Conservation (phyloP, 495 filamentous ascomycete genomes). For the Chaetomium tenue region DNA sequence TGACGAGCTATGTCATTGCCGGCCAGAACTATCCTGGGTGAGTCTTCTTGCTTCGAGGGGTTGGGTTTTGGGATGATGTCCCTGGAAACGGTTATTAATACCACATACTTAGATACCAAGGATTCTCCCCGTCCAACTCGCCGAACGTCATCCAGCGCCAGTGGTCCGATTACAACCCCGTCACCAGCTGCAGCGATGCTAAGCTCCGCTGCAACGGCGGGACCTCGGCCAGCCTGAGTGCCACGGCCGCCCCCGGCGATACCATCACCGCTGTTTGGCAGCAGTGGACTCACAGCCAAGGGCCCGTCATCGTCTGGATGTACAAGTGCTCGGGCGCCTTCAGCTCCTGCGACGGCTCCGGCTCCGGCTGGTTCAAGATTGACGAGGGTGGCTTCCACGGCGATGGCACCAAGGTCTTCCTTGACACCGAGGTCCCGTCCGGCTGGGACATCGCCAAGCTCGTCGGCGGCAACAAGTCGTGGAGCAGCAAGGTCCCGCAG, state of each 20-base stretch:
- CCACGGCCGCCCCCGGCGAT: constrained; percentile 48
- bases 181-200: constrained; percentile 39
- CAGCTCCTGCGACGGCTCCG: constrained; percentile 47
- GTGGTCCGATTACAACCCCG: constrained; percentile 56
- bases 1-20: constrained; percentile 56
- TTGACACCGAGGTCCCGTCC: constrained; percentile 6
- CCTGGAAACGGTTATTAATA: not conserved
- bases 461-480: constrained; percentile 28
- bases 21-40: constrained; percentile 54
- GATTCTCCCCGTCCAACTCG: constrained; percentile 47
- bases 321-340: constrained; percentile 52
- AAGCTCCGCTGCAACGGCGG: constrained; percentile 58
- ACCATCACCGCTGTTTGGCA: constrained; percentile 52
- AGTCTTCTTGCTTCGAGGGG: not conserved
- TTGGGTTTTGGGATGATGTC: not conserved
- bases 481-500: constrained; percentile 54
- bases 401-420: constrained; percentile 11
- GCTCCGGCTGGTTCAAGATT: constrained; percentile 59
- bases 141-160: constrained; percentile 55
- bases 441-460: constrained; percentile 11
- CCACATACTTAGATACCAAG: constrained; percentile 28
- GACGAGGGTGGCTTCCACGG: constrained; percentile 51
- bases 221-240: constrained; percentile 44
- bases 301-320: constrained; percentile 57
- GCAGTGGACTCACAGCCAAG: constrained; percentile 59